Conservation (phyloP, 2,329 filamentous ascomycete species). For the Fusarium pseudograminearum region DNA sequence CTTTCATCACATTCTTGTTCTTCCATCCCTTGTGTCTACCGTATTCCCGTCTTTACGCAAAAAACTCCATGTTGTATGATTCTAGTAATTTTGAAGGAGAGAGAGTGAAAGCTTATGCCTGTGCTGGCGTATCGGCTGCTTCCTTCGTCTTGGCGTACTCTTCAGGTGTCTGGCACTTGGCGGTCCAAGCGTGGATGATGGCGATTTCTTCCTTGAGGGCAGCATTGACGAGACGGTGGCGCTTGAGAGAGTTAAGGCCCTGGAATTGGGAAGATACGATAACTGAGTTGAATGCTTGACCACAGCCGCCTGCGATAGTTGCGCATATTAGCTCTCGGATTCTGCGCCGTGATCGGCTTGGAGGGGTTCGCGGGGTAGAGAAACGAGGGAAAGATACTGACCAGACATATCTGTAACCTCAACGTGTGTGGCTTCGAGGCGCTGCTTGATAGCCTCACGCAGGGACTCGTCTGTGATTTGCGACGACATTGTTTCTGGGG, state of each 20-base stretch:
- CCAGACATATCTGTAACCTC: constrained; percentile 94
- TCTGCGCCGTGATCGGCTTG: constrained; percentile 25
- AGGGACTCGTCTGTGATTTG: constrained; percentile 80
- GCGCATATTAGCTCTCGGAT: constrained; percentile 14
- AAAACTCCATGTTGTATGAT: constrained; percentile 12
- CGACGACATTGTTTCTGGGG: constrained; percentile 59
- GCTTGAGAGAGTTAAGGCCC: constrained; percentile 80
- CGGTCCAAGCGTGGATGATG: constrained; percentile 93
- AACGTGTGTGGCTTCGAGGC: constrained; percentile 81
- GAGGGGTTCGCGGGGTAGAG: constrained; percentile 26
- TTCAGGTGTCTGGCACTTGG: constrained; percentile 91
- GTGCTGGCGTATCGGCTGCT: constrained; percentile 28
- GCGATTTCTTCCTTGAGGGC: constrained; percentile 89
- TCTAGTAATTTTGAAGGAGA: background rate
- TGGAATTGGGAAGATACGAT: constrained; percentile 75
- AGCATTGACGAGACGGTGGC: constrained; percentile 87
- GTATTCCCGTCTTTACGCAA: constrained; percentile 12
- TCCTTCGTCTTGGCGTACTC: constrained; percentile 74
- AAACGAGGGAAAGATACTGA: constrained; percentile 57
- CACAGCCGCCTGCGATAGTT: constrained; percentile 65
- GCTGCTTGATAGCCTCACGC: constrained; percentile 74
- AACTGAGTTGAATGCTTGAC: constrained; percentile 70
- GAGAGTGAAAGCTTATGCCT: constrained; percentile 1
- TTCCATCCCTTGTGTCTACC: constrained; percentile 2
- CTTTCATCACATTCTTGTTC: background rate